Conservation (phyloP, 2,329 filamentous ascomycete species). For the Botrytis aclada region DNA sequence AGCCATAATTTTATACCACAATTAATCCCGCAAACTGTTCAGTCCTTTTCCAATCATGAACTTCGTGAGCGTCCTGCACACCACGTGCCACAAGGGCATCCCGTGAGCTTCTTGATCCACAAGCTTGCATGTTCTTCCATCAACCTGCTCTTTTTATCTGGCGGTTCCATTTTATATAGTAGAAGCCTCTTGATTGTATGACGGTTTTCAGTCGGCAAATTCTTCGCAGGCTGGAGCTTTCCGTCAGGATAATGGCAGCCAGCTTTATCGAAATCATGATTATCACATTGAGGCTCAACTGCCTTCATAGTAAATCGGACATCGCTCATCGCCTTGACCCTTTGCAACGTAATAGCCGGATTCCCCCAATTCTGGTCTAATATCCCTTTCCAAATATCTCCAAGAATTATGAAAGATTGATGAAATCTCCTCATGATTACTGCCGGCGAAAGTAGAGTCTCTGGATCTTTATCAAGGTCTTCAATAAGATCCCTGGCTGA, state of each 20-base stretch:
- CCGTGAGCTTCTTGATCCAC: neutral
- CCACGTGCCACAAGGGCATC: neutral
- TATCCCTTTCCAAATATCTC: neutral
- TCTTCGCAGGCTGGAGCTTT: neutral
- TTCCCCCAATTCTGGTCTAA: neutral
- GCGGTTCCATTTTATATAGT: too few relatives aligned
- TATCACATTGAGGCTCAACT: neutral
- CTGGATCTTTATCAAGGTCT: neutral
- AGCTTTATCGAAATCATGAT: too few relatives aligned
- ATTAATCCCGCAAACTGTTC: neutral
- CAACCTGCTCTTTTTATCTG: neutral
- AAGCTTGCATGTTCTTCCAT: too few relatives aligned
- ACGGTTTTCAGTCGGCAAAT: neutral
- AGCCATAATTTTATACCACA: neutral
- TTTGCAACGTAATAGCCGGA: neutral
- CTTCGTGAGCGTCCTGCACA: neutral
- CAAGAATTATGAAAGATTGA: neutral
- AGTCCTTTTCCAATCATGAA: neutral
- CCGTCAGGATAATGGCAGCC: neutral
- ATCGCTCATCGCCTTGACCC: neutral
- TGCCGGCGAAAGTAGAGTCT: neutral
- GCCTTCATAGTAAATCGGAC: neutral
- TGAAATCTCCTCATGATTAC: neutral
- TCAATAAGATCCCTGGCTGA: neutral
- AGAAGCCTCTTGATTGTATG: too few relatives aligned